Percentiles rank a stretch among this genome's conserved stretches.
These are phyloP conservation scores for Madurella mycetomatis DNA, from an alignment of 2,329 filamentous ascomycete genomes.

Conservation along the genomic window DNA sequence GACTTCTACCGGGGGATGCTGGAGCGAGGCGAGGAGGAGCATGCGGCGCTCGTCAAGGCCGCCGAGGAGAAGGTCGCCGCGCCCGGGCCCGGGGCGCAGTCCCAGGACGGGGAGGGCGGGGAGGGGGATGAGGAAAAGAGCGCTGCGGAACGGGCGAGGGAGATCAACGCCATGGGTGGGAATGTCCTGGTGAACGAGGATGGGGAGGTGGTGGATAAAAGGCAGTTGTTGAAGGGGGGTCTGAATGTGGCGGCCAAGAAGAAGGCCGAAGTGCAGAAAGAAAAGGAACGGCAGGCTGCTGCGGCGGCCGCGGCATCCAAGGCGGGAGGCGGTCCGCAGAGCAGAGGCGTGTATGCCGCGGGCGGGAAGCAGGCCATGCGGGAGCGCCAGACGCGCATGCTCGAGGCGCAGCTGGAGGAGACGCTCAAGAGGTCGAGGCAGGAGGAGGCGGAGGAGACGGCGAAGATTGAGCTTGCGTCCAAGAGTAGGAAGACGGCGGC, in stretches of 20 bases:
- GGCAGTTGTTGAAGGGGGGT: conserved; percentile 71
- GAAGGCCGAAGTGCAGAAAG: conserved; percentile 41
- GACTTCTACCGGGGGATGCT: conserved; percentile 74
- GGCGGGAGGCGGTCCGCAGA: conserved; percentile 28
- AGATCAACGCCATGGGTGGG: conserved; percentile 59
- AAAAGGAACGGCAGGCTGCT: conserved; percentile 28
- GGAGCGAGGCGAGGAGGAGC: conserved; percentile 63
- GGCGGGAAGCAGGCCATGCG: conserved; percentile 63
- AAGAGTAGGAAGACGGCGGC: conserved; percentile 75
- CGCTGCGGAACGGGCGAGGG: conserved; percentile 60
- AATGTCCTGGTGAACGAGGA: conserved; percentile 73
- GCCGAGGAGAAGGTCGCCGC: conserved; percentile 43
- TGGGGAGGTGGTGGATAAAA: conserved; percentile 76
- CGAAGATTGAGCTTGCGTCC: conserved; percentile 57
- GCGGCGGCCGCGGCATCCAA: conserved; percentile 26
- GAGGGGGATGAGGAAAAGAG: conserved; percentile 45
- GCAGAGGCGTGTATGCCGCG: conserved; percentile 38
- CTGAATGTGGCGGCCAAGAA: conserved; percentile 67
- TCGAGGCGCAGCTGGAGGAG: conserved; percentile 72
- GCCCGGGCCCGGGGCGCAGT: too few species aligned
- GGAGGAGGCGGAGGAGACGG: conserved; percentile 60
- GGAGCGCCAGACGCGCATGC: conserved; percentile 72
- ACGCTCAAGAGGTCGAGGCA: conserved; percentile 67
- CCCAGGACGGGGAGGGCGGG: conserved; percentile 23
- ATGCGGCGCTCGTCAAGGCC: conserved; percentile 65